phyloP scores from a whole-genome alignment of 257 asterid genomes.

The Dorcoceras hygrometricum region DNA sequence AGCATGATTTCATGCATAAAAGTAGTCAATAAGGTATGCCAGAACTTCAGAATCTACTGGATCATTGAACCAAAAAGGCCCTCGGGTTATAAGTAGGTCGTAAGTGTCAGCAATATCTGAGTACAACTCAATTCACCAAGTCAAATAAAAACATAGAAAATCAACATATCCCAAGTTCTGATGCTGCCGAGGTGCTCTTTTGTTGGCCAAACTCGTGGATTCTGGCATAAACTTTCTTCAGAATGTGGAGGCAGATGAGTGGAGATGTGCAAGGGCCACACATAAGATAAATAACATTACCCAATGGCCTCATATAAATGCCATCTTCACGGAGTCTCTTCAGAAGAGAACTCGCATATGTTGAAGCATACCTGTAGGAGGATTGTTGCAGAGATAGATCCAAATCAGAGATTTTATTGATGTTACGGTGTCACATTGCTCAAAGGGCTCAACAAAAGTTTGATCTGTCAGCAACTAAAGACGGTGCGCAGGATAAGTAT shows the following conservation, averaged over 20 bases:
- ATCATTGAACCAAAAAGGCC: not conserved
- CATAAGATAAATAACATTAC: slow-evolving; percentile 83
- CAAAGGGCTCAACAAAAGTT: not conserved
- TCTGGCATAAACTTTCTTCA: slow-evolving; percentile 52
- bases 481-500: not conserved
- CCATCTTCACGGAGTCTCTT: slow-evolving; percentile 77
- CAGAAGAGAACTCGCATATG: slow-evolving; percentile 61
- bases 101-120: not conserved
- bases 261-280: slow-evolving; percentile 88
- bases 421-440: not conserved
- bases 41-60: no score
- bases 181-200: slow-evolving; percentile 19
- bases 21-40: not conserved
- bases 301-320: slow-evolving; percentile 84
- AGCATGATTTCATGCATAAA: not conserved
- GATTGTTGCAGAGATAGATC: not conserved
- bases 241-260: slow-evolving; percentile 41
- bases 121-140: not conserved
- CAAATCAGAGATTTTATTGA: not conserved
- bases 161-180: slow-evolving; percentile 5
- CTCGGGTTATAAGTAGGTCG: not conserved
- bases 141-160: not conserved
- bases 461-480: not conserved
- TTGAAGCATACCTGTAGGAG: slow-evolving; percentile 88
- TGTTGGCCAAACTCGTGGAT: slow-evolving; percentile 56